phyloP scores from a whole-genome alignment of 2,329 filamentous ascomycete species.

The Penicillium sp. region DNA sequence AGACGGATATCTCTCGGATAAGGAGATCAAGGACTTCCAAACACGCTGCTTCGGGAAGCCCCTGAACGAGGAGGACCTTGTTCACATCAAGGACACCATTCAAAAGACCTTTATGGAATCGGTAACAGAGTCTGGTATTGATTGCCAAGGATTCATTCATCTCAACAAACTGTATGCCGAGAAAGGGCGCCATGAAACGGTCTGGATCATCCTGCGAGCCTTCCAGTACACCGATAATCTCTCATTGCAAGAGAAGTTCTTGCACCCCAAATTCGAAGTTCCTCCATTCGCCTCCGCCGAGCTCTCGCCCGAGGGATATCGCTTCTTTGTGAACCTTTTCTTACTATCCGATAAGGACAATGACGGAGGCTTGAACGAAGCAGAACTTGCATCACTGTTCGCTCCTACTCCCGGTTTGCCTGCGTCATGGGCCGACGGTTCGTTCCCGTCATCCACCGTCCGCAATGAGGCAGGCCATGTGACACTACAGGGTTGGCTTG shows the following conservation, averaged over 20 bases:
- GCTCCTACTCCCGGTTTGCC: slow-evolving; percentile 90
- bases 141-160: slow-evolving; percentile 79
- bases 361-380: slow-evolving; percentile 86
- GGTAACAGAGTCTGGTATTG: slow-evolving; percentile 70
- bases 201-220: slow-evolving; percentile 94
- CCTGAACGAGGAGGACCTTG: slow-evolving; percentile 75
- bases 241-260: slow-evolving; percentile 84
- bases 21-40: slow-evolving; percentile 90
- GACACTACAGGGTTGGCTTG: slow-evolving; percentile 95
- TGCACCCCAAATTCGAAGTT: slow-evolving; percentile 92
- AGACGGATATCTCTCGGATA: slow-evolving; percentile 86
- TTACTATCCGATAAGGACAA: slow-evolving; percentile 96
- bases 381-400: slow-evolving; percentile 83
- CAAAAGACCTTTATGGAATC: slow-evolving; percentile 66
- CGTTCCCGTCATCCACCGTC: slow-evolving; percentile 90
- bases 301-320: slow-evolving; percentile 88
- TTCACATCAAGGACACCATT: slow-evolving; percentile 89
- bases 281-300: slow-evolving; percentile 91
- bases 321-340: slow-evolving; percentile 97
- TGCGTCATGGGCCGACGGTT: slow-evolving; percentile 80
- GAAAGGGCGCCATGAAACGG: slow-evolving; percentile 95
- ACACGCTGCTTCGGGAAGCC: slow-evolving; percentile 88
- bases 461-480: slow-evolving; percentile 94
- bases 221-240: slow-evolving; percentile 97
- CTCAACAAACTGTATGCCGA: slow-evolving; percentile 96